These are phyloP conservation scores for Hypoxylon sp. DNA, from an alignment of 2,329 filamentous ascomycete species.

Conservation along the genomic window DNA sequence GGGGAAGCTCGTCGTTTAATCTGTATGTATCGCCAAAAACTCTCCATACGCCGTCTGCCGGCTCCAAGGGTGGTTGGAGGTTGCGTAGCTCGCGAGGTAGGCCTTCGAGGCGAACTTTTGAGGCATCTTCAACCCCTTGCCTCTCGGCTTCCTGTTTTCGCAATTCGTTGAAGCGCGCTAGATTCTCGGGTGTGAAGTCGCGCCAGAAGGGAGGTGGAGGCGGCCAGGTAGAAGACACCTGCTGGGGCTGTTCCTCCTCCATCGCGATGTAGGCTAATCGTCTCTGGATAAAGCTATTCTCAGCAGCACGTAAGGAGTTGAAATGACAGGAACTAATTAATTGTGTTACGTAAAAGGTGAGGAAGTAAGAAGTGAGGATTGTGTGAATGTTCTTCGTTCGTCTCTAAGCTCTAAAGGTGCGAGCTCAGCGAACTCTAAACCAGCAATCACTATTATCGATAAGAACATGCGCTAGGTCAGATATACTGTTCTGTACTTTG, in stretches of 20 bases:
- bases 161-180: conserved; percentile 67
- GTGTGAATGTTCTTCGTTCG: not conserved
- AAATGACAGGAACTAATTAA: not conserved
- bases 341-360: not conserved
- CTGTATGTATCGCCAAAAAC: conserved; percentile 49
- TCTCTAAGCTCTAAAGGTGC: not conserved
- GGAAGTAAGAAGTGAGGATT: not conserved
- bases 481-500: not conserved
- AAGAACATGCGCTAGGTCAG: conserved; percentile 2
- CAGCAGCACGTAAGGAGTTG: not conserved
- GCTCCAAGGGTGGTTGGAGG: conserved; percentile 85
- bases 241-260: conserved; percentile 54
- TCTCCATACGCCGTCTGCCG: conserved; percentile 73
- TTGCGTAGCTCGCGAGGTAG: conserved; percentile 80
- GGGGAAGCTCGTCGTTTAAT: conserved; percentile 37
- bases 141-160: conserved; percentile 58
- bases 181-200: conserved; percentile 84
- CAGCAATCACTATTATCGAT: conserved; percentile 9
- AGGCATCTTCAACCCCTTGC: conserved; percentile 48
- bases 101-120: conserved; percentile 59
- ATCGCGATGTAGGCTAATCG: conserved; percentile 34
- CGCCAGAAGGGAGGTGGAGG: conserved; percentile 92
- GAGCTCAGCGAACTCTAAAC: not conserved
- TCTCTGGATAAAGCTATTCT: not conserved
- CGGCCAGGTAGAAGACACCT: conserved; percentile 79